Conservation (phyloP, 2,329 filamentous ascomycete genomes). For the Aspergillus sp. region DNA sequence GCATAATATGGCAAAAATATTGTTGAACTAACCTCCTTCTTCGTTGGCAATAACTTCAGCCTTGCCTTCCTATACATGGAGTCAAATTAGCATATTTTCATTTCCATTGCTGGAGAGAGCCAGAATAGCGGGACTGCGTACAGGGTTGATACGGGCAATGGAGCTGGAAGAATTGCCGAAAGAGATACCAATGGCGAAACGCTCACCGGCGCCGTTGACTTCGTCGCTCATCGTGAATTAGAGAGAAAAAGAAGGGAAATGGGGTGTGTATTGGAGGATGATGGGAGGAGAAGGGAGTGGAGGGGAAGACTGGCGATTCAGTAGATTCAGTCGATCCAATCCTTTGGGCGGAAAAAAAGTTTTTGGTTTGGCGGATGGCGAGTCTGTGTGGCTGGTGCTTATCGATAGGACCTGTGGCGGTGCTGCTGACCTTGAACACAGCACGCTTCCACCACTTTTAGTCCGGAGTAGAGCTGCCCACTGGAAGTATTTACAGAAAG, state of each 20-base stretch:
- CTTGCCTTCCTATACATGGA: conserved; percentile 70
- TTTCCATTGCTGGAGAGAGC: background rate
- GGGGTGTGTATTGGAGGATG: conserved; percentile 15
- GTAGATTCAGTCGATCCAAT: conserved; percentile 6
- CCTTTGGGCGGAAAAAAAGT: conserved; percentile 29
- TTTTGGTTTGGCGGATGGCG: conserved; percentile 31
- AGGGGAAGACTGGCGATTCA: conserved; percentile 5
- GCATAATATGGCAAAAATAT: background rate
- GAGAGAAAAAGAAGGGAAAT: conserved; percentile 8
- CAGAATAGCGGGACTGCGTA: conserved; percentile 28
- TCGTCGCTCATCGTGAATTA: conserved; percentile 50
- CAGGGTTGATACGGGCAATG: conserved; percentile 78
- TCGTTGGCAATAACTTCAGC: conserved; percentile 98
- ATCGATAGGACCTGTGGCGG: conserved; percentile 37
- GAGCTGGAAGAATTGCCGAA: conserved; percentile 99
- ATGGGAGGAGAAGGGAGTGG: conserved; percentile 22
- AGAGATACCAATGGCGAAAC: conserved; percentile 84
- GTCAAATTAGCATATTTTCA: background rate
- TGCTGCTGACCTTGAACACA: conserved; percentile 3
- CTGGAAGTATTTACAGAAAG: too few relatives aligned
- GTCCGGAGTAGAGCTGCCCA: too few relatives aligned
- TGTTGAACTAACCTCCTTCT: conserved; percentile 66
- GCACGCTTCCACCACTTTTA: too few relatives aligned
- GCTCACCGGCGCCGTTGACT: conserved; percentile 53
- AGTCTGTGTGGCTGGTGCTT: conserved; percentile 33